These are phyloP conservation scores for Pythium coloratum DNA, from an alignment of 352 stramenopile species.

Conservation along the genomic window DNA sequence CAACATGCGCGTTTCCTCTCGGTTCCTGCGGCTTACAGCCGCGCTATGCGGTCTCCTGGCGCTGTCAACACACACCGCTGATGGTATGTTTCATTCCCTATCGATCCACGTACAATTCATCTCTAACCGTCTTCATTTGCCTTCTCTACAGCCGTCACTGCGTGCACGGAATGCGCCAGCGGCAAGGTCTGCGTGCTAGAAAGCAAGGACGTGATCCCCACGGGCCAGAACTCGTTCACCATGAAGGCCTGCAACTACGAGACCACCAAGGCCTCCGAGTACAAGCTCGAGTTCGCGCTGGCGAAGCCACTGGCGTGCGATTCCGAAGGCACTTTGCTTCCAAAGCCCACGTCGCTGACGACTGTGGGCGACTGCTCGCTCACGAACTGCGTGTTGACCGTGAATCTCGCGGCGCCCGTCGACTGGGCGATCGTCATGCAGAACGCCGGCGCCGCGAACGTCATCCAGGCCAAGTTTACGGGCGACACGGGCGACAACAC, in stretches of 20 bases:
- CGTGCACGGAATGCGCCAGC: constrained; percentile 49
- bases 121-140: constrained; percentile 1
- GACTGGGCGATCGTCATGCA: constrained; percentile 73
- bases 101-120: background rate
- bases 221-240: constrained; percentile 39
- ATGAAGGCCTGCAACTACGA: constrained; percentile 78
- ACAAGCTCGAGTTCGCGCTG: constrained; percentile 46
- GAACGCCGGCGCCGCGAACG: constrained; percentile 38
- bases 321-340: constrained; percentile 35
- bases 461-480: constrained; percentile 52
- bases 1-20: background rate
- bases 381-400: constrained; percentile 53
- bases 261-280: constrained; percentile 23
- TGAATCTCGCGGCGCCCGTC: constrained; percentile 43
- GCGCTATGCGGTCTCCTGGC: background rate
- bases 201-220: constrained; percentile 33
- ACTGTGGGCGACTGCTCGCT: constrained; percentile 37
- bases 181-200: constrained; percentile 64
- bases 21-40: background rate
- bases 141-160: constrained; percentile 32
- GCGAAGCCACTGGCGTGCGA: constrained; percentile 54
- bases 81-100: constrained; percentile 2
- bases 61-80: background rate
- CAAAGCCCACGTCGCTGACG: constrained; percentile 36
- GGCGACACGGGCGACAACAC: constrained; percentile 35